Base-by-base conservation (phyloP, 108 stramenopile species). In the Pseudonitzschia pungens region DNA sequence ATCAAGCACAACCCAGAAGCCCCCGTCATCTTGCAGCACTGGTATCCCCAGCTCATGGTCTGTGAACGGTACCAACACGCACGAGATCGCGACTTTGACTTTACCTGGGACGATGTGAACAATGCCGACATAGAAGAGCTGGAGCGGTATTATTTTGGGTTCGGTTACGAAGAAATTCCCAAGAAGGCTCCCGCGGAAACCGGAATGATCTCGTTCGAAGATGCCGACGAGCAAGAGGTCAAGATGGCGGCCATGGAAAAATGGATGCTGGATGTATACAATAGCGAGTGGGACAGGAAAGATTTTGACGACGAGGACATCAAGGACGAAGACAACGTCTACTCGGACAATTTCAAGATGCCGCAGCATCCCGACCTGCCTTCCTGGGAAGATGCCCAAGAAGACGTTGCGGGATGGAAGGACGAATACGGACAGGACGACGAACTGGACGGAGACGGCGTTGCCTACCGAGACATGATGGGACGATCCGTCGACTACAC, bases 211-310 rank as follows among this genome's bases (percentile, higher is more conserved):
- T 66, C 68, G 15, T 72, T 92, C 20, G 93, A 88, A 62, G 78
- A 85, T 8, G 70, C 89, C 72, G 93, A 94, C 67, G 89, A 90
- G 67, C 90, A 94, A 66, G 93, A 94, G 69, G 77, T 89, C 26
- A 86, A 90, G 50, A 94, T 94, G 93, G 78, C 87, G 22, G 90
- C 88, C 22, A 85, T 92, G 70, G 86, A 90, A 57, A 84, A 84
- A 40, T 94, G 93, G 93, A 89, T 90, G 86, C 77, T 81, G 29
- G 93, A 94, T 56, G 93, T 94, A 2, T 94, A 91, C 83, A 90
- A 91, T 63, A 80, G 83, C n/a, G 92, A 94, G 68, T 74, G 74
- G 77, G 89, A 94, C 68, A 75, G 83, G 62, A 79, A 89, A 54
- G 86, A 91, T 54, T 94, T 94, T 72, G 92, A 93, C 72, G 88